Percentiles rank a stretch among this genome's conserved stretches.
phyloP scores from a whole-genome alignment of 441 rosid species.

The Gossypium lobatum region DNA sequence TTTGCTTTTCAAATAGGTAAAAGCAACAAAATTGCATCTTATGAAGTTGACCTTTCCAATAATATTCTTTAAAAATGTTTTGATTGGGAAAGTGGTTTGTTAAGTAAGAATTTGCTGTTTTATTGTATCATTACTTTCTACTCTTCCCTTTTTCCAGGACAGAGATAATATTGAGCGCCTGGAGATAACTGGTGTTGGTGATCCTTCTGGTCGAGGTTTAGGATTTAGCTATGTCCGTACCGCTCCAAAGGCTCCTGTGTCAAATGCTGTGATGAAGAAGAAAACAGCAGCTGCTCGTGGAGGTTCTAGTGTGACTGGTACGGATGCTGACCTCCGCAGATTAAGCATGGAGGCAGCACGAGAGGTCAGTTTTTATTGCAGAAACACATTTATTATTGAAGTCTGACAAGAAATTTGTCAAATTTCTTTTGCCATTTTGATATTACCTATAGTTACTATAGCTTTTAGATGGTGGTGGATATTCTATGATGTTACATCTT shows the following conservation, averaged over 20 bases:
- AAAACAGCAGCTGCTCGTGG: slow-evolving; percentile 81
- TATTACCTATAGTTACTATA: background rate
- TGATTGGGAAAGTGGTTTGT: background rate
- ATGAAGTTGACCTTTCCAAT: background rate
- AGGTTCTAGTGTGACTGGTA: slow-evolving; percentile 91
- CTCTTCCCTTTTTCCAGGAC: slow-evolving; percentile 46
- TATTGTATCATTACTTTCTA: background rate
- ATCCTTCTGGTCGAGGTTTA: slow-evolving; percentile 97
- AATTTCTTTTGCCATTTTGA: background rate
- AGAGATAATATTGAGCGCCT: slow-evolving; percentile 96
- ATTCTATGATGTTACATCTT: background rate
- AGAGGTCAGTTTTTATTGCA: slow-evolving; percentile 50
- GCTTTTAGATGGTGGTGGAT: slow-evolving; percentile 1
- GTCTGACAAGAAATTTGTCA: slow-evolving; percentile 5
- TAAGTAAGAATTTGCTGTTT: background rate
- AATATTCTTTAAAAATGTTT: background rate
- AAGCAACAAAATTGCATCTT: background rate
- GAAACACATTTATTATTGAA: background rate
- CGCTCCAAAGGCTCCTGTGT: slow-evolving; percentile 83
- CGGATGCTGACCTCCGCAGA: slow-evolving; percentile 99
- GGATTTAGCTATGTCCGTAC: slow-evolving; percentile 97
- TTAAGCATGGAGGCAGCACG: slow-evolving; percentile 99
- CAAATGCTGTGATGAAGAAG: slow-evolving; percentile 71
- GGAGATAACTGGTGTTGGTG: slow-evolving; percentile 99
- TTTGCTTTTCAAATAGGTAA: background rate